phyloP scores from a whole-genome alignment of 2,329 filamentous ascomycete species.

The Apiospora pterosperma region DNA sequence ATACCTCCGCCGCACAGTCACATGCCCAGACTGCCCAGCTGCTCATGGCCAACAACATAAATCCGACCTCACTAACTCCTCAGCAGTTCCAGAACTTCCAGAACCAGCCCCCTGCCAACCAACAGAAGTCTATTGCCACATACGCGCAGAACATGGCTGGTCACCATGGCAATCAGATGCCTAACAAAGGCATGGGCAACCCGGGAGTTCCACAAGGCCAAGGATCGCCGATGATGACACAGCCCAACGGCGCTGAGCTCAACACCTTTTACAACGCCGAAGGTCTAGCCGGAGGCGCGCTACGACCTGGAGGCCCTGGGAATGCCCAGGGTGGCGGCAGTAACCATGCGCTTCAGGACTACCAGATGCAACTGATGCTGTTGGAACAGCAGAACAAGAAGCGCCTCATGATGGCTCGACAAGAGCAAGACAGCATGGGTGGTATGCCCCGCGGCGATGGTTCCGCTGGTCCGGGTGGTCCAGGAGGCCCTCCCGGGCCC shows the following conservation, averaged over 20 bases:
- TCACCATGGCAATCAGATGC: constrained; percentile 75
- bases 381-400: constrained; percentile 88
- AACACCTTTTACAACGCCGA: constrained; percentile 60
- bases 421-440: constrained; percentile 68
- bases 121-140: constrained; percentile 81
- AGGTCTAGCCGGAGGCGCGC: constrained; percentile 54
- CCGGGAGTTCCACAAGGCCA: constrained; percentile 43
- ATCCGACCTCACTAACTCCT: constrained; percentile 67
- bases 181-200: constrained; percentile 1
- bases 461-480: constrained; percentile 44
- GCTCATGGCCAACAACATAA: constrained; percentile 68
- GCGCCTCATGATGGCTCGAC: constrained; percentile 76
- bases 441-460: constrained; percentile 47
- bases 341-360: constrained; percentile 81
- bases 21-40: constrained; percentile 49
- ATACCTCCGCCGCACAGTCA: constrained; percentile 25
- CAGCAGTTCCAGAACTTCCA: constrained; percentile 69
- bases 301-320: constrained; percentile 51
- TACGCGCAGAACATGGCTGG: constrained; percentile 83
- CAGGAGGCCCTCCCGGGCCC: constrained; percentile 44
- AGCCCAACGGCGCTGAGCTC: constrained; percentile 59
- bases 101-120: constrained; percentile 54
- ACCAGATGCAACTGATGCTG: constrained; percentile 86
- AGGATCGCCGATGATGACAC: constrained; percentile 78
- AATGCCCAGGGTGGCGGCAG: constrained; percentile 49